phyloP scores from a whole-genome alignment of 2,329 filamentous ascomycete species.

The Microthyrium microscopicum region DNA sequence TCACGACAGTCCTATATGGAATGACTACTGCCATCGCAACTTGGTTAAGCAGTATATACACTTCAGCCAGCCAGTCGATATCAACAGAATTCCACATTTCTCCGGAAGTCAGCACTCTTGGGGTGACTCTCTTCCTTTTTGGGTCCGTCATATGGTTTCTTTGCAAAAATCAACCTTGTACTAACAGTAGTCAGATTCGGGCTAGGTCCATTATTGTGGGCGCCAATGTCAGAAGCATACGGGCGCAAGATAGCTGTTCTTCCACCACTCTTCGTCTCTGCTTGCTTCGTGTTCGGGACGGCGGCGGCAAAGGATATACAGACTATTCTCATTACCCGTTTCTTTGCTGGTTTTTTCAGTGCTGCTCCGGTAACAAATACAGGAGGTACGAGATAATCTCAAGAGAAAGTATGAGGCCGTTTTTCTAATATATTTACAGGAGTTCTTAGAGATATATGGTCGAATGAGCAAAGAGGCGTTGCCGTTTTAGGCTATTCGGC shows the following conservation, averaged over 20 bases:
- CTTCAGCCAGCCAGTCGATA: conserved; percentile 40
- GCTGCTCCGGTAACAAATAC: conserved; percentile 53
- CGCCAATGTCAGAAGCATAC: conserved; percentile 45
- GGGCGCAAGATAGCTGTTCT: conserved; percentile 40
- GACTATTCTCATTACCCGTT: conserved; percentile 19
- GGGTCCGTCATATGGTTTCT: no score
- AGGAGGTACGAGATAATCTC: conserved; percentile 42
- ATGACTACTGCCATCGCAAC: conserved; percentile 45
- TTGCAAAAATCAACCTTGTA: conserved; percentile 42
- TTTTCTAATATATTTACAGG: no score
- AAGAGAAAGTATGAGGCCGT: conserved; percentile 43
- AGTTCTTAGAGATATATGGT: not conserved
- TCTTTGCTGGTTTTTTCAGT: conserved; percentile 22
- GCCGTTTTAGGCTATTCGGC: conserved; percentile 54
- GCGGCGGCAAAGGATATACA: conserved; percentile 49
- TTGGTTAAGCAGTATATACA: conserved; percentile 38
- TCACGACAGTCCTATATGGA: conserved; percentile 49
- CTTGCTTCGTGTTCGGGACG: conserved; percentile 47
- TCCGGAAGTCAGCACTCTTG: conserved; percentile 28
- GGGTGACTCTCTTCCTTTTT: conserved; percentile 33
- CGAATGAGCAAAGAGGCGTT: conserved; percentile 31
- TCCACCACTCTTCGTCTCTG: conserved; percentile 43
- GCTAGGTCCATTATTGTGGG: conserved; percentile 42
- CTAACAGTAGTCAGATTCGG: conserved; percentile 41
- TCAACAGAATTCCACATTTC: conserved; percentile 30